Conservation (phyloP, 805 yeast species). For the Lipomyces kockii region DNA sequence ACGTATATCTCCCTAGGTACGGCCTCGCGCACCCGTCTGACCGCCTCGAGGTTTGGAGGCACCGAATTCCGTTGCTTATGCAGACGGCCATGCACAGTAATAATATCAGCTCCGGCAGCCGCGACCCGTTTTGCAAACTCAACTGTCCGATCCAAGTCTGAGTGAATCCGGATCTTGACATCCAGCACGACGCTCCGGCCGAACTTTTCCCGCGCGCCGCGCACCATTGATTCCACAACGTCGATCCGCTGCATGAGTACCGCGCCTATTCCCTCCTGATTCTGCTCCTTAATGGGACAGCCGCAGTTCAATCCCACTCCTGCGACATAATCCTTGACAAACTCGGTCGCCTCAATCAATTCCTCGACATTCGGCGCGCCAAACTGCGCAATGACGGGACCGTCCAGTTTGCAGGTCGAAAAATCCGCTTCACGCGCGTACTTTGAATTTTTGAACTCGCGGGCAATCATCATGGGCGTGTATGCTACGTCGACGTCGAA, state of each 20-base stretch:
- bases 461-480: slow-evolving; percentile 94
- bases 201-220: slow-evolving; percentile 74
- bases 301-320: slow-evolving; percentile 97
- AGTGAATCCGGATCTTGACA: slow-evolving; percentile 89
- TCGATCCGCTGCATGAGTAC: slow-evolving; percentile 88
- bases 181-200: slow-evolving; percentile 78
- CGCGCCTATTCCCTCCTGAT: slow-evolving; percentile 95
- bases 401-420: slow-evolving; percentile 66
- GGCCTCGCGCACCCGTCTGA: slow-evolving; percentile 62
- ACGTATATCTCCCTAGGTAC: slow-evolving; percentile 65
- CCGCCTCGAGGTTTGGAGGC: slow-evolving; percentile 85
- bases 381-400: slow-evolving; percentile 84
- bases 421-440: slow-evolving; percentile 85
- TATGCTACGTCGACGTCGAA: slow-evolving; percentile 42
- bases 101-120: slow-evolving; percentile 87
- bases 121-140: slow-evolving; percentile 75
- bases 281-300: slow-evolving; percentile 94
- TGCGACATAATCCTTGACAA: slow-evolving; percentile 90
- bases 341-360: slow-evolving; percentile 76
- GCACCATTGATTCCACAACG: slow-evolving; percentile 79
- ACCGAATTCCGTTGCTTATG: slow-evolving; percentile 80
- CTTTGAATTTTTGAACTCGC: slow-evolving; percentile 87
- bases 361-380: slow-evolving; percentile 88
- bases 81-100: slow-evolving; percentile 93
- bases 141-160: slow-evolving; percentile 71